These are phyloP conservation scores for Periconia sp. DNA, from an alignment of 2,329 filamentous ascomycete species.

Conservation along the genomic window DNA sequence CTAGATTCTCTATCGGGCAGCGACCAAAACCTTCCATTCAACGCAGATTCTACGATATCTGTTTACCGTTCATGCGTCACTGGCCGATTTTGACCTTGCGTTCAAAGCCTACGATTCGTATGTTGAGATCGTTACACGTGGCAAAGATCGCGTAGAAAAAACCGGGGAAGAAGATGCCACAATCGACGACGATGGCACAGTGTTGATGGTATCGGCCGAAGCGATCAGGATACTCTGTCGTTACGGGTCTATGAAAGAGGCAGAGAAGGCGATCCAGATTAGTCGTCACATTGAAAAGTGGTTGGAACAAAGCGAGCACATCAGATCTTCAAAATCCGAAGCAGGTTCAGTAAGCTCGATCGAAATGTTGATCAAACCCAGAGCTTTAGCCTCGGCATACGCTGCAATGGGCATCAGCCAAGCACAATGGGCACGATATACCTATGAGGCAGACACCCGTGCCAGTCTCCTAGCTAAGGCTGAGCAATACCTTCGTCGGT, in stretches of 20 bases:
- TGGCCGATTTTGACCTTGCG: slow-evolving; percentile 90
- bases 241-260: slow-evolving; percentile 73
- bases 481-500: slow-evolving; percentile 72
- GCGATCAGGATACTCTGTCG: slow-evolving; percentile 80
- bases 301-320: slow-evolving; percentile 59
- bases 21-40: slow-evolving; percentile 93
- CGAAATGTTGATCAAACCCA: slow-evolving; percentile 54
- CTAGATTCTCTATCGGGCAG: slow-evolving; percentile 84
- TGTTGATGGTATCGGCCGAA: slow-evolving; percentile 77
- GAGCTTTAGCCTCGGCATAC: slow-evolving; percentile 67
- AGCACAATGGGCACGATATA: slow-evolving; percentile 83
- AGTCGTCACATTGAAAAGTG: slow-evolving; percentile 72
- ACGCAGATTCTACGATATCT: slow-evolving; percentile 83
- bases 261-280: slow-evolving; percentile 76
- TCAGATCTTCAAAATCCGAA: slow-evolving; percentile 23
- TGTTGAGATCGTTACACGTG: slow-evolving; percentile 81
- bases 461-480: slow-evolving; percentile 76
- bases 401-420: slow-evolving; percentile 83
- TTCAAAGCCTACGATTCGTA: slow-evolving; percentile 92
- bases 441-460: slow-evolving; percentile 71
- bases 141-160: slow-evolving; percentile 81
- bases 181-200: slow-evolving; percentile 76
- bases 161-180: slow-evolving; percentile 66
- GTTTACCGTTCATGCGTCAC: slow-evolving; percentile 81
- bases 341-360: slow-evolving; percentile 34